Evolutionary conservation across 768 basidiomycete species (phyloP).

Genomic region (Rhodotorula sphaerocarpa): DNA sequence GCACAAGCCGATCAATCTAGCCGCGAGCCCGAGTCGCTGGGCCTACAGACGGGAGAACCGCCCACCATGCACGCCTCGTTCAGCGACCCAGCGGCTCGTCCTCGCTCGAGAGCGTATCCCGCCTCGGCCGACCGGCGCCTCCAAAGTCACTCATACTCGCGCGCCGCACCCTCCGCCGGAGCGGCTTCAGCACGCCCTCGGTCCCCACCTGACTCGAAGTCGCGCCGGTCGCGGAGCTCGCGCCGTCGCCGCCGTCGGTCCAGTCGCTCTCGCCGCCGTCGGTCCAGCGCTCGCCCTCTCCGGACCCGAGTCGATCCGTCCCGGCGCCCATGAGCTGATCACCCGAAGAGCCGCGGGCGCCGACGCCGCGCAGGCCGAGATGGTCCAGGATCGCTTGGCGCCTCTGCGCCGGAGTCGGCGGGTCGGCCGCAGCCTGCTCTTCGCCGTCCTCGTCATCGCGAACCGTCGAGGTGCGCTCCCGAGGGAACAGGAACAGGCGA

Average conservation of each 20-base stretch:
- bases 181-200: neutral
- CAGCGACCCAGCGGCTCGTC: neutral
- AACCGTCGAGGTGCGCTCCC: neutral
- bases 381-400: slow-evolving; percentile 12
- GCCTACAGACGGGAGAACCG: too few relatives aligned
- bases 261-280: neutral
- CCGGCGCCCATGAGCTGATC: neutral
- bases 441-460: neutral
- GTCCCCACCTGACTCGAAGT: neutral
- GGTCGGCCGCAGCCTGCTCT: neutral
- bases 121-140: neutral
- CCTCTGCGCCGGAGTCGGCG: neutral
- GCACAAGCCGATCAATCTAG: too few relatives aligned
- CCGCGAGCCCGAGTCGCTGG: too few relatives aligned
- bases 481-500: too few relatives aligned
- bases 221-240: neutral
- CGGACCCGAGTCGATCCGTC: neutral
- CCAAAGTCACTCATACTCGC: slow-evolving; percentile 1
- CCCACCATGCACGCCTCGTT: too few relatives aligned
- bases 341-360: neutral
- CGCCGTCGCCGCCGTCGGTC: neutral
- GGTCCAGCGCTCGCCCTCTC: neutral
- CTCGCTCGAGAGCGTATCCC: neutral
- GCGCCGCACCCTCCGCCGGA: neutral
- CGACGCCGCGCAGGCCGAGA: slow-evolving; percentile 7